Evolutionary conservation across 2,329 filamentous ascomycete species (phyloP).

Genomic region (Juglanconis oblonga): DNA sequence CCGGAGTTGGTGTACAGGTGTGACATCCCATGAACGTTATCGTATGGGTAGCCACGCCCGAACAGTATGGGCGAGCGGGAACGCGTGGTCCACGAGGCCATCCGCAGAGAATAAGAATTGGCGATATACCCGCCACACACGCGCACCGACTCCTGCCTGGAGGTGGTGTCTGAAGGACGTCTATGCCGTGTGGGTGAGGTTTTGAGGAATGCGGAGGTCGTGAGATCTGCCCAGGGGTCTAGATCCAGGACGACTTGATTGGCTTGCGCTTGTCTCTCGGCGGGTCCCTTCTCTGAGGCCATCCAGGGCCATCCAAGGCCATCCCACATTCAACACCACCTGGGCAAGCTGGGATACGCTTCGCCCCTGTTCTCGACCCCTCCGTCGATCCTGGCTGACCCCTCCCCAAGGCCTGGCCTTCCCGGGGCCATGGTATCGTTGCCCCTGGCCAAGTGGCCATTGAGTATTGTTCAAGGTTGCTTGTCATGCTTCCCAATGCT

Average conservation of each 20-base stretch:
- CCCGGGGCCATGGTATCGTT: background rate
- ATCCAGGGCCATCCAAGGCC: no score
- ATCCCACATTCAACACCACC: background rate
- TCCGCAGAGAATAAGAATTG: background rate
- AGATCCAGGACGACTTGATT: background rate
- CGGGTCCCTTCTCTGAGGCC: background rate
- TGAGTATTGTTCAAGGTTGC: background rate
- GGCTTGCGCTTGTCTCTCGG: background rate
- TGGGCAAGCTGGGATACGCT: background rate
- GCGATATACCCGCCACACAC: background rate
- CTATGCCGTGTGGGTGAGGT: background rate
- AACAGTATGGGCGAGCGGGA: background rate
- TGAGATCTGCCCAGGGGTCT: background rate
- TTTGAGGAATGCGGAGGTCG: background rate
- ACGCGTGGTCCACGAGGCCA: background rate
- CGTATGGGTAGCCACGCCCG: conserved; percentile 6
- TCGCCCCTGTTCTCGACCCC: background rate
- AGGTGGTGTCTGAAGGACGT: background rate
- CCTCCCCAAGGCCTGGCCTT: background rate
- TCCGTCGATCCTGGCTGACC: background rate
- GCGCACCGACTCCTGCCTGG: background rate
- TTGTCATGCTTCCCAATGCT: background rate
- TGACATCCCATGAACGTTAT: background rate
- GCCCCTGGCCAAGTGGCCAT: background rate
- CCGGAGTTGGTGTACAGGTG: conserved; percentile 2